Evolutionary conservation across 2,329 filamentous ascomycete species (phyloP).

Genomic region (Endothia cerciana): DNA sequence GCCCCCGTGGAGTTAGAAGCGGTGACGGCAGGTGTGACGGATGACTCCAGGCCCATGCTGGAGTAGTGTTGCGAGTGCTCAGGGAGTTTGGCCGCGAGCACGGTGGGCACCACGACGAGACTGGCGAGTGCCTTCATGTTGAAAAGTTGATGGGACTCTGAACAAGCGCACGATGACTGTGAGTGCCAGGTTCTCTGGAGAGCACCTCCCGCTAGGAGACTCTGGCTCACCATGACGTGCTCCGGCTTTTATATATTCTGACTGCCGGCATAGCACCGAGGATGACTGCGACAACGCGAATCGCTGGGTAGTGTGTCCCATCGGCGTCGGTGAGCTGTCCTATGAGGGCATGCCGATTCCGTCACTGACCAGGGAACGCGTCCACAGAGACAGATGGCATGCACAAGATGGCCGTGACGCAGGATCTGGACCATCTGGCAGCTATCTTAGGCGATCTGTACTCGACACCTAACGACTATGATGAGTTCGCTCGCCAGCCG

Average conservation of each 20-base stretch:
- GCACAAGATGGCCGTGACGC: conserved; percentile 6
- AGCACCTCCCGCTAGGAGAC: background rate
- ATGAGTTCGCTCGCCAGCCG: background rate
- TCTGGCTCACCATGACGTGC: conserved; percentile 18
- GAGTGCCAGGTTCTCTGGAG: background rate
- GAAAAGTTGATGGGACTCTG: background rate
- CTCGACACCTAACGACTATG: background rate
- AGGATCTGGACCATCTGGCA: conserved; percentile 6
- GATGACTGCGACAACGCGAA: background rate
- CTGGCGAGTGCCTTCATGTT: conserved; percentile 15
- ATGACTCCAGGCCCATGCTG: background rate
- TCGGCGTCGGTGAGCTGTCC: conserved; percentile 10
- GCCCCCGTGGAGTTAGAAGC: conserved; percentile 13
- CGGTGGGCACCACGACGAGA: conserved; percentile 12
- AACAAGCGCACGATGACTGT: background rate
- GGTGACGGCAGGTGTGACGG: background rate
- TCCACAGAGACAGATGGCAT: conserved; percentile 4
- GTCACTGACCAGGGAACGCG: background rate
- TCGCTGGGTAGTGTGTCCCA: conserved; percentile 7
- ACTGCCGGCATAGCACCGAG: background rate
- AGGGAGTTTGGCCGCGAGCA: background rate
- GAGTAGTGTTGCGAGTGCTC: conserved; percentile 1
- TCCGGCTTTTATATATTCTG: conserved; percentile 18
- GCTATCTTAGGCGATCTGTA: conserved; percentile 16
- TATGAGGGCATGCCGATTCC: background rate